Base-by-base conservation (phyloP, 2,329 filamentous ascomycete genomes). In the Alternaria consortialis region DNA sequence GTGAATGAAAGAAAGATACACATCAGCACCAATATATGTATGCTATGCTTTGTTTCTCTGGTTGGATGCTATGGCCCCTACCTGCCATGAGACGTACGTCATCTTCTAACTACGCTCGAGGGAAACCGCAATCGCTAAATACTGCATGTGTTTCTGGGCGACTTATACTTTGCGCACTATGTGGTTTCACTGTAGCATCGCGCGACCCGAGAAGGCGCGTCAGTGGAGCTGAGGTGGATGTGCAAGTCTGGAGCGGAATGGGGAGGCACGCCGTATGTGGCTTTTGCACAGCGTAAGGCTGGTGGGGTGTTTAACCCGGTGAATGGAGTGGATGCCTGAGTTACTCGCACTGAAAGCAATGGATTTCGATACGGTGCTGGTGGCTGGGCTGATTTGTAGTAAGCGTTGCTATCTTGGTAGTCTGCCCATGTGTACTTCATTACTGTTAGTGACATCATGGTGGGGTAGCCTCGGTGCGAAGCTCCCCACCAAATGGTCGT, bases 391-490 rank as follows among this genome's bases (percentile, higher is more conserved):
- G 40, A 4, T 43, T 23, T 43, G 20, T 6, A 43, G 17, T 15
- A 27, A 15, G 40, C 40, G 20, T 13, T 43, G 23, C 13, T 9
- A 5, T n/a, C 7, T 27, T n/a, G 2, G 20, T 20, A 20, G 20
- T 20, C 20, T 20, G 20, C 20, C 20, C 20, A 20, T 20, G 20
- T 20, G 20, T 17, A 37, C 36, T 37, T 37, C 36, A 20, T 31
- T 31, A 8, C 15, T 12, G 7, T 50, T 51, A 15, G 54, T 69
- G 67, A 70, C 67, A 64, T 70, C 64, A 68, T 61, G 29, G 67
- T 51, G 64, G 67, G 66, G 67, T 68, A 63, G 61, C 56, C 63
- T 44, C 44, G n/a, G 51, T 37, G 29, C 23, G 32, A 20, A 55
- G 56, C 48, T 56, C 64, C 65, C 58, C 62, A 52, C 60, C 42